Percentiles rank a stretch among this genome's conserved stretches.
phyloP scores from a whole-genome alignment of 192 early-diverging fungal genomes.

The Piromyces sp. region DNA sequence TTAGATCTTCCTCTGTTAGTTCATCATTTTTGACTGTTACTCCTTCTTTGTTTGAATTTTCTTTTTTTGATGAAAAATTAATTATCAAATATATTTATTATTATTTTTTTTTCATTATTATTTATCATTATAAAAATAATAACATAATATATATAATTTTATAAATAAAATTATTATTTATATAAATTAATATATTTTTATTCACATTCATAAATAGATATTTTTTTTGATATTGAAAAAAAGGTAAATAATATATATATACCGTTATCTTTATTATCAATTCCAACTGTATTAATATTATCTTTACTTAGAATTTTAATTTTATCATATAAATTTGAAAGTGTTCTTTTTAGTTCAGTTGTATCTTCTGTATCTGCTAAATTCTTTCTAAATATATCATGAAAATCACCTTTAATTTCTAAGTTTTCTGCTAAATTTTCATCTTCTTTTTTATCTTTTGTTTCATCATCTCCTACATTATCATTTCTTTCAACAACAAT shows the following conservation, averaged over 20 bases:
- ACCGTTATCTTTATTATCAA: neutral
- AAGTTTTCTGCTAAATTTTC: neutral
- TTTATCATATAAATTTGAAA: neutral
- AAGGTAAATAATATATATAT: no score
- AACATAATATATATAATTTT: no score
- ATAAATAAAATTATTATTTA: no score
- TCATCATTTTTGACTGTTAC: no score
- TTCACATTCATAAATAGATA: no score
- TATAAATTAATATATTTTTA: no score
- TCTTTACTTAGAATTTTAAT: neutral
- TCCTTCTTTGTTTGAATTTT: no score
- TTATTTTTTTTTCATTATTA: no score
- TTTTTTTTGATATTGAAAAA: no score
- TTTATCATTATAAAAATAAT: no score
- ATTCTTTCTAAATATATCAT: neutral
- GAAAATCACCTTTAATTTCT: neutral
- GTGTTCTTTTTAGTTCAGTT: neutral
- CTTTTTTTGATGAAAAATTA: no score
- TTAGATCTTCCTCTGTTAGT: neutral
- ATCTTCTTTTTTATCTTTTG: neutral
- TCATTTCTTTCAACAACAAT: neutral
- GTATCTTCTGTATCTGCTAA: neutral
- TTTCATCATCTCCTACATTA: neutral
- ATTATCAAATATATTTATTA: no score
- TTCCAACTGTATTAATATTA: neutral